Evolutionary conservation across 148 eudicot genomes (phyloP), one percentile per base, ranked within the genome.

Genomic region (Rhododendron vialii): DNA sequence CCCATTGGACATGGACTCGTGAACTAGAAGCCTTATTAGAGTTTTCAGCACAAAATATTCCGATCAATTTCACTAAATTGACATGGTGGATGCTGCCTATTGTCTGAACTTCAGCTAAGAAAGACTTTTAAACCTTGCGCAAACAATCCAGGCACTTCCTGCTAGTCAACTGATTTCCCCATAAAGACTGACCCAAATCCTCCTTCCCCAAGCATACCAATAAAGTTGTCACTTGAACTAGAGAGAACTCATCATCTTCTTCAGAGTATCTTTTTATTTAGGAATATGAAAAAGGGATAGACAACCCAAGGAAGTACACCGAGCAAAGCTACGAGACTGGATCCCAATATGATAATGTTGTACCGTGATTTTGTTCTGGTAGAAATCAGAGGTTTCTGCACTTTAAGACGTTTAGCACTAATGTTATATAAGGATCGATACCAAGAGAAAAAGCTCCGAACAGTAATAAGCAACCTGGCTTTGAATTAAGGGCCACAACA

Each of bases 61-160:
- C 86, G 1, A 57, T 78, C 7, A 85, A 30, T 78, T 75, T 78
- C 55, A 85, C 86, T 75, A 85, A 26, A 50, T 85, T 85, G 45
- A 78, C 57, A 30, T 85, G 86, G 15, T 85, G 86, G 43, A 85
- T 85, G 82, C 75, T 85, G 48, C 86, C 86, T 5, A 85, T 85
- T 77, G 86, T 47, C 63, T 78, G 55, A 14, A 85, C 82, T 74
- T 85, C 77, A 20, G 86, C 86, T 61, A 85, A 78, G 11, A 77
- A 85, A 13, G 86, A 77, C 59, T 78, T 59, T 4, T 57, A 4
- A 22, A 78, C 15, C n/a, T 77, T 76, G 1, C 36, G 50, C 4
- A 84, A 18, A 35, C 82, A 59, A 78, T 85, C 55, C 33, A 85
- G 86, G 3, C 18, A 15, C 51, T 85, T 85, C 57, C 86, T 17